Evolutionary conservation across 2,329 filamentous ascomycete genomes (phyloP), one percentile per base, ranked within the genome.

Genomic region (Kalmusia sp.): DNA sequence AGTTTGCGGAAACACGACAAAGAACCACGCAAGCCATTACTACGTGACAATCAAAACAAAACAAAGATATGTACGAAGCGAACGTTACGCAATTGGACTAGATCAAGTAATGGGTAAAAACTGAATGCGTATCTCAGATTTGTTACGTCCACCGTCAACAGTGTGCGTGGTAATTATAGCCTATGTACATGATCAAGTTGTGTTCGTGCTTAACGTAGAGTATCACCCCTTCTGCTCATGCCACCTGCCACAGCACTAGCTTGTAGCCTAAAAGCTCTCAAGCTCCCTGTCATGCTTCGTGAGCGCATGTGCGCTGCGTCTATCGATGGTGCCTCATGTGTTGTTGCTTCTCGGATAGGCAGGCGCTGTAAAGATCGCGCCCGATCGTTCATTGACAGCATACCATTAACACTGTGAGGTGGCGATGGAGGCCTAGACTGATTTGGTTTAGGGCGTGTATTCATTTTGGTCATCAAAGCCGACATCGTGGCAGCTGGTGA

Each of bases 241-340:
- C 60, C 58, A 12, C 54, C 60, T 3, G 58, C 61, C 54, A 65
- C 48, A 12, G 58, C 61, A 49, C 61, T 63, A 12, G 62, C 62
- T 45, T 63, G 58, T 25, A 65, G 38, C 27, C 58, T 59, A 27
- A 65, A 65, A 3, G 58, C 49, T 24, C 62, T 57, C 5, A 65
- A 33, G 40, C 54, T 65, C 1, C 54, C 52, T 2, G 58, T 61
- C 2, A 45, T 54, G 31, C 53, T 57, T 9, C 49, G 17, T 9
- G 56, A 51, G 30, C 58, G 43, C 37, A 41, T 35, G 19, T 50
- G 43, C 21, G 27, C 21, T 12, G 39, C 33, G 41, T 33, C 37
- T 14, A 31, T 30, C 8, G 40, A 17, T 19, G 24, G 25, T 25
- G 9, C 25, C 49, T 38, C 12, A 8, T 33, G 19, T 35, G 39